A percentile compares a stretch with the other conserved stretches of the same genome.
phyloP scores from a whole-genome alignment of 1,139 yeast species.

The Zhuliangozyma parablackwelliae region DNA sequence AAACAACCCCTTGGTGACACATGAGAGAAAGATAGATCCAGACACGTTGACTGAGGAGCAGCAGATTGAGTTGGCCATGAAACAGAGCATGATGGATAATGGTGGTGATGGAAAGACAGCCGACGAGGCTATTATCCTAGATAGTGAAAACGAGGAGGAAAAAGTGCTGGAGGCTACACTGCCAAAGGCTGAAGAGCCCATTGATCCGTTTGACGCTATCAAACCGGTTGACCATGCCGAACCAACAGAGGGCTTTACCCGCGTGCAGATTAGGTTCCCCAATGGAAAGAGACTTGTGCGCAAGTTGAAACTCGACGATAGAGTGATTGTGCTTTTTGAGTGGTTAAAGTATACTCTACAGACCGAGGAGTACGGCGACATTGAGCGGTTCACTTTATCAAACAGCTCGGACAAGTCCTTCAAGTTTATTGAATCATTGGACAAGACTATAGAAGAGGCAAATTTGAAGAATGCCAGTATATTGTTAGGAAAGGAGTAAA shows the following conservation, averaged over 20 bases:
- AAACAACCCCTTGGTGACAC: constrained; percentile 64
- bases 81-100: constrained; percentile 49
- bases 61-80: constrained; percentile 74
- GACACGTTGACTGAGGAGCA: constrained; percentile 75
- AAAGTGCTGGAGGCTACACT: constrained; percentile 6
- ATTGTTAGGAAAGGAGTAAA: constrained; percentile 53
- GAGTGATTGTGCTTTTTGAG: constrained; percentile 37
- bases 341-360: constrained; percentile 59
- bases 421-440: constrained; percentile 58
- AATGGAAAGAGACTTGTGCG: constrained; percentile 83
- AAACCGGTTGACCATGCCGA: constrained; percentile 52
- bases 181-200: constrained; percentile 9
- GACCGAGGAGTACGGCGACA: constrained; percentile 46
- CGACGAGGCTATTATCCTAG: constrained; percentile 24
- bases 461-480: constrained; percentile 80
- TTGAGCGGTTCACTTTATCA: constrained; percentile 45
- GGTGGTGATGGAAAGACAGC: constrained; percentile 16
- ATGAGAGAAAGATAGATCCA: constrained; percentile 52
- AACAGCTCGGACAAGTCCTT: constrained; percentile 62
- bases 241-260: constrained; percentile 54
- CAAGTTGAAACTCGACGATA: constrained; percentile 55
- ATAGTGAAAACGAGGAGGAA: constrained; percentile 14
- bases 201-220: constrained; percentile 38
- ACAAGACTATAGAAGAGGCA: constrained; percentile 63
- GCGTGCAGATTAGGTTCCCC: constrained; percentile 84